Evolutionary conservation across 1,284 basidiomycete genomes (phyloP).

Genomic region (Fistulina hepatica): DNA sequence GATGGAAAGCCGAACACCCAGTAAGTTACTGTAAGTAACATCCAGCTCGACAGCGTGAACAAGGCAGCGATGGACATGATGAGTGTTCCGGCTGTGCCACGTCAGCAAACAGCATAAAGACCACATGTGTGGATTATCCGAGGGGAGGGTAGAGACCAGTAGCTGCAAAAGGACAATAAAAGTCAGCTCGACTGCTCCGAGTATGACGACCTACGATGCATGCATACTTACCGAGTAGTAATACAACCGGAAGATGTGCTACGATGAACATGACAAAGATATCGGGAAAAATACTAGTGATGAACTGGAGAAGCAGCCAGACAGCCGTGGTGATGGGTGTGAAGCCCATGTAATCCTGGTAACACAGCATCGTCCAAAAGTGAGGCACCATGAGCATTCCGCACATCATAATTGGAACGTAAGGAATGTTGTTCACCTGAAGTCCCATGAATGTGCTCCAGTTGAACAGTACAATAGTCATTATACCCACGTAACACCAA

Average conservation of each 20-base stretch:
- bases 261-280: constrained; percentile 53
- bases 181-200: no score
- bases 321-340: constrained; percentile 60
- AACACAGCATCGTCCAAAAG: constrained; percentile 37
- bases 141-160: neutral
- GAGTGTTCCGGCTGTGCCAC: constrained; percentile 39
- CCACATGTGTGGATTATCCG: neutral
- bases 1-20: constrained; percentile 80
- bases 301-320: constrained; percentile 68
- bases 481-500: constrained; percentile 56
- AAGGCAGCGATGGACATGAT: constrained; percentile 53
- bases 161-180: no score
- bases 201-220: neutral
- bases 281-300: constrained; percentile 61
- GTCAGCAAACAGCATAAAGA: constrained; percentile 7
- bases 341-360: constrained; percentile 47
- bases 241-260: constrained; percentile 41
- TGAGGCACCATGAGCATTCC: neutral
- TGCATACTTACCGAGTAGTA: constrained; percentile 37
- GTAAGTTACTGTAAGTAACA: constrained; percentile 51
- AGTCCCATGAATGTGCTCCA: constrained; percentile 56
- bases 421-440: constrained; percentile 13
- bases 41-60: constrained; percentile 58
- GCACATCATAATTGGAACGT: neutral
- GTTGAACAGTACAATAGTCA: constrained; percentile 56